Conservation (phyloP, 2,329 filamentous ascomycete genomes). For the Cladophialophora psammophila region DNA sequence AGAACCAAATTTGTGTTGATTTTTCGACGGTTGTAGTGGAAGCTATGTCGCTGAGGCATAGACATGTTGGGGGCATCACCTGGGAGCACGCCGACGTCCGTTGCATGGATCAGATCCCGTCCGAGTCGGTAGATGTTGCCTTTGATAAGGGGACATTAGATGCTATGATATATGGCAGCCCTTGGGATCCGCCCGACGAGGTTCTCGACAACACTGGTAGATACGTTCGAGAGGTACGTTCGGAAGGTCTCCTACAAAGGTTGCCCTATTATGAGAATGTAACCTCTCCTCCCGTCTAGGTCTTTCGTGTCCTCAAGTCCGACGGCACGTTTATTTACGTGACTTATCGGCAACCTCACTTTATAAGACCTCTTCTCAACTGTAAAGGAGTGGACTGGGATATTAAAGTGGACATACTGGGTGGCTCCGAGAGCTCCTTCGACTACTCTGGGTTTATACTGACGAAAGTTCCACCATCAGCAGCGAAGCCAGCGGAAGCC, state of each 20-base stretch:
- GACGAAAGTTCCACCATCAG: neutral
- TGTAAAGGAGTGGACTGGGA: slow-evolving; percentile 53
- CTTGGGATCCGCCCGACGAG: slow-evolving; percentile 61
- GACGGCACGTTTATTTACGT: slow-evolving; percentile 61
- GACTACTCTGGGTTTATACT: slow-evolving; percentile 58
- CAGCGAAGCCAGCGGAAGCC: too few species aligned
- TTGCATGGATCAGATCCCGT: slow-evolving; percentile 53
- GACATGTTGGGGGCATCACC: slow-evolving; percentile 50
- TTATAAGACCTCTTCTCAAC: slow-evolving; percentile 59
- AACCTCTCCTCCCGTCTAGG: slow-evolving; percentile 43
- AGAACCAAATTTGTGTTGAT: slow-evolving; percentile 62
- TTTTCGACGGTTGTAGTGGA: slow-evolving; percentile 64
- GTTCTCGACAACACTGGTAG: slow-evolving; percentile 57
- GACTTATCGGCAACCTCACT: slow-evolving; percentile 64
- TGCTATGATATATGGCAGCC: slow-evolving; percentile 63
- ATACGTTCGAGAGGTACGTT: slow-evolving; percentile 59
- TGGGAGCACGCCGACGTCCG: slow-evolving; percentile 63
- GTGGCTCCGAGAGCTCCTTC: slow-evolving; percentile 52
- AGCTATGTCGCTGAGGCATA: slow-evolving; percentile 58
- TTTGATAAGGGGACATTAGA: slow-evolving; percentile 66
- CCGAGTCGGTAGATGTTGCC: slow-evolving; percentile 60
- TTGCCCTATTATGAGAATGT: slow-evolving; percentile 14
- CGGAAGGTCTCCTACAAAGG: slow-evolving; percentile 4
- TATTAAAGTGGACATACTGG: slow-evolving; percentile 54
- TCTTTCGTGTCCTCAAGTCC: slow-evolving; percentile 57